Base-by-base conservation (phyloP, 176 grass and related monocot genomes). In the Cenchrus americanus region DNA sequence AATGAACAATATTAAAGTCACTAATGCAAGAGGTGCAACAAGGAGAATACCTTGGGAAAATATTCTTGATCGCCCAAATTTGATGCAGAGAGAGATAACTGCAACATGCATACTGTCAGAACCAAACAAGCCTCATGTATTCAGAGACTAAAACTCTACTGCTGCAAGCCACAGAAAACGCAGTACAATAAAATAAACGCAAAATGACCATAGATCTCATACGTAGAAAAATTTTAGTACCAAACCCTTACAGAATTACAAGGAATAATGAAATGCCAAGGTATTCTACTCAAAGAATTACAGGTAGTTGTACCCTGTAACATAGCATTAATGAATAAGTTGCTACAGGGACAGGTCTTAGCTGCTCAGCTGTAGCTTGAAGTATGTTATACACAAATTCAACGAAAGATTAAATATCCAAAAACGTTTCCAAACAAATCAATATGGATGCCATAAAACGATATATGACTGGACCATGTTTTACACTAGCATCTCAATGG, bases 11-110 rank as follows among this genome's bases (percentile, higher is more conserved):
- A 50, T 14, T 9, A 80, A 78, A 62, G 54, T 75, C 15, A 84
- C 55, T 77, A 82, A 51, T 63, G 57, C 27, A 86, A 59, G 69
- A 90, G 57, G 21, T 58, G 47, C 14, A 73, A 79, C 77, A 71
- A 83, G 47, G 34, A 80, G 76, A 40, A 81, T 89, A 90, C 85
- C 87, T 92, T 95, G 40, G 89, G 86, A 78, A 99, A 85, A 60
- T 86, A 54, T 74, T 99, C 93, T 76, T 81, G 86, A 83, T 94
- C 91, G 2, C 85, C 81, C 83, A 99, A 89, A 65, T 90, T 85
- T 51, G 96, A 90, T 67, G 93, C 96, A 53, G 91, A 92, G 52
- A 99, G 66, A 17, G 96, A 96, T 71, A 99, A 81, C 96, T 99
- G 91, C 69, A 92, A 82, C 60, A 83, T 60, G 12, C 67, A 69